phyloP scores from a whole-genome alignment of 495 filamentous ascomycete genomes.

The Clavariopsis aquatica region DNA sequence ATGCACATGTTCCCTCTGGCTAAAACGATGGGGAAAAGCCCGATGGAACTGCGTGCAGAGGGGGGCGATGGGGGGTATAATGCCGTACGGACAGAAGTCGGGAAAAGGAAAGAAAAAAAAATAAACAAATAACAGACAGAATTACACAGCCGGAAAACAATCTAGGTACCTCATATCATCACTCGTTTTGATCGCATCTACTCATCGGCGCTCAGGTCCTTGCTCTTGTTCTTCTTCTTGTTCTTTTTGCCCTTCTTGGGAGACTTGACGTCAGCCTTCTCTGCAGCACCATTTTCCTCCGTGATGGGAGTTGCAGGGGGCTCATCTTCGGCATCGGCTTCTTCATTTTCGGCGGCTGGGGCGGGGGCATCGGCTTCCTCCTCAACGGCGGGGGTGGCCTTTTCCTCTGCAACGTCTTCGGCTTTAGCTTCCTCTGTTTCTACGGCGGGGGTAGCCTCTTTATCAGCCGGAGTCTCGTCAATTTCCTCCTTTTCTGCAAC shows the following conservation, averaged over 20 bases:
- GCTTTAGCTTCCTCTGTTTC: not conserved
- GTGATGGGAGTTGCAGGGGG: not conserved
- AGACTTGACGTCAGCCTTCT: not conserved
- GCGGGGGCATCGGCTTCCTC: not conserved
- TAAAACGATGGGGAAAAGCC: too few species aligned
- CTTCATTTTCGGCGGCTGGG: not conserved
- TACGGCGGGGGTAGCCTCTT: not conserved
- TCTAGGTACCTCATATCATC: not conserved
- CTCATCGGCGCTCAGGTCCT: not conserved
- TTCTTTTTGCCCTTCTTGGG: slow-evolving; percentile 16
- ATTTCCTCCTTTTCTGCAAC: not conserved
- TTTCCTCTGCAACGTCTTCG: not conserved
- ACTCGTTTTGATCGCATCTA: not conserved
- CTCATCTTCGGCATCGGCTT: not conserved
- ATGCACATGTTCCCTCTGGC: not conserved
- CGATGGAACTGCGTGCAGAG: too few species aligned
- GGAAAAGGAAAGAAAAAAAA: not conserved
- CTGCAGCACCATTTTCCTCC: slow-evolving; percentile 7
- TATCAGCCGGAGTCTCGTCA: not conserved
- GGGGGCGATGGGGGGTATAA: slow-evolving; percentile 1
- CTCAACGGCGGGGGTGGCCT: not conserved
- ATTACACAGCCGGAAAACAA: not conserved
- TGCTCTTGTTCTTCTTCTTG: slow-evolving; percentile 8
- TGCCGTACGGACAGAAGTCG: slow-evolving; percentile 2
- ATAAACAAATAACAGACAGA: not conserved